These are phyloP conservation scores for Trichophyton rubrum DNA, from an alignment of 2,329 filamentous ascomycete genomes.

Conservation along the genomic window DNA sequence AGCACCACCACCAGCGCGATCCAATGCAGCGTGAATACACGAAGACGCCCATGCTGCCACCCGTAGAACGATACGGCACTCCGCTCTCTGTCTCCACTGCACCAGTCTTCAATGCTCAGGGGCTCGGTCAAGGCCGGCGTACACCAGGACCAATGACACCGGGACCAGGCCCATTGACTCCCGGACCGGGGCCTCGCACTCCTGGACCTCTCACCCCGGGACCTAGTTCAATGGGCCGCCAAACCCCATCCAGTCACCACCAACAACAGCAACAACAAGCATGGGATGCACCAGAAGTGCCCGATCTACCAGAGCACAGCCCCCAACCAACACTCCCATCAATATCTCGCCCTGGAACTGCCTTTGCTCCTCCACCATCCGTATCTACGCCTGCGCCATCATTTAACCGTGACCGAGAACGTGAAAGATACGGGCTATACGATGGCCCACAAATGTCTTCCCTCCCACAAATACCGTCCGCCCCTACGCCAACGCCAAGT, in stretches of 20 bases:
- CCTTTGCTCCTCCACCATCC: neutral
- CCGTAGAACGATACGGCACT: constrained; percentile 39
- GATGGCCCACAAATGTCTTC: neutral
- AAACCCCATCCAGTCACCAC: constrained; percentile 13
- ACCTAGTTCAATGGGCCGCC: constrained; percentile 1
- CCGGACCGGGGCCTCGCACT: constrained; percentile 4
- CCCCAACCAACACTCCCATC: neutral
- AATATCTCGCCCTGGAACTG: neutral
- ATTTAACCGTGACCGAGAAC: neutral
- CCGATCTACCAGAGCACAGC: constrained; percentile 11
- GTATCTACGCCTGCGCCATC: neutral
- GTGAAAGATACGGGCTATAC: neutral
- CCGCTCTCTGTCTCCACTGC: constrained; percentile 34
- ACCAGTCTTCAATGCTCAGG: constrained; percentile 4
- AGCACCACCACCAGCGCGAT: neutral
- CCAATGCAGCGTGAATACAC: neutral
- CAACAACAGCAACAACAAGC: constrained; percentile 9
- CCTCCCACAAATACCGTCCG: neutral
- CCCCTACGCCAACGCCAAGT: constrained; percentile 7
- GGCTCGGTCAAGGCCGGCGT: constrained; percentile 17
- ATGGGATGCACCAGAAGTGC: constrained; percentile 10
- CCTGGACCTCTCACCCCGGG: neutral
- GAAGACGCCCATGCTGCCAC: constrained; percentile 5
- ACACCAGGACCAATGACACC: constrained; percentile 12
- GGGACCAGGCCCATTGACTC: constrained; percentile 14